phyloP scores from a whole-genome alignment of 2,329 filamentous ascomycete species.

The Penicillium sp. region DNA sequence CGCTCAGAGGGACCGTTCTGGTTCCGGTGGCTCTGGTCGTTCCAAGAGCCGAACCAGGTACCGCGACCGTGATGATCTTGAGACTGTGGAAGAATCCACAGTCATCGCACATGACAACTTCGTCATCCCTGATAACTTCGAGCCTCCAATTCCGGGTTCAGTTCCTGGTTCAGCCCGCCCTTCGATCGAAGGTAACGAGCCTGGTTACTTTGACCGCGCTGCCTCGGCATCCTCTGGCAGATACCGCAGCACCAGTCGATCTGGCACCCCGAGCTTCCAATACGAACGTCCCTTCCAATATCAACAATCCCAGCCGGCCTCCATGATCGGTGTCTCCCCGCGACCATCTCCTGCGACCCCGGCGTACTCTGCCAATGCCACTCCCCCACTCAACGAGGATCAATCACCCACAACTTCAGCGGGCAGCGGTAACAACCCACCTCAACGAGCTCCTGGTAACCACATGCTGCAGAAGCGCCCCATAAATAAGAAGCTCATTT shows the following conservation, averaged over 20 bases:
- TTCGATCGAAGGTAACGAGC: conserved; percentile 34
- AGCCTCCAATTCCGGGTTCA: conserved; percentile 26
- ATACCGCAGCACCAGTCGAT: conserved; percentile 40
- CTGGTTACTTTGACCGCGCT: conserved; percentile 33
- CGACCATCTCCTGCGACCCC: conserved; percentile 48
- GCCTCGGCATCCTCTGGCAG: conserved; percentile 41
- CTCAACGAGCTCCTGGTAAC: conserved; percentile 31
- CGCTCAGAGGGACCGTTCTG: conserved; percentile 52
- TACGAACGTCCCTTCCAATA: conserved; percentile 33
- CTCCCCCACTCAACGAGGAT: conserved; percentile 51
- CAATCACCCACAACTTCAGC: conserved; percentile 38
- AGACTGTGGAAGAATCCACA: conserved; percentile 49
- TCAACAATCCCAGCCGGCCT: conserved; percentile 25
- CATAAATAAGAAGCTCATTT: conserved; percentile 61
- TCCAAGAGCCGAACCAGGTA: conserved; percentile 54
- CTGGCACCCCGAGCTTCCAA: conserved; percentile 34
- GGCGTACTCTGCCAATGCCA: conserved; percentile 51
- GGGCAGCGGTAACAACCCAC: conserved; percentile 18
- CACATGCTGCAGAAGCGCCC: conserved; percentile 52
- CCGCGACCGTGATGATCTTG: conserved; percentile 55
- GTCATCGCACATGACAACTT: conserved; percentile 31
- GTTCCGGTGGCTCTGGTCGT: conserved; percentile 53
- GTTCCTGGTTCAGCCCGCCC: conserved; percentile 37
- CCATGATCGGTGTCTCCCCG: conserved; percentile 41
- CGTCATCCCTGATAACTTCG: conserved; percentile 25